Evolutionary conservation across 2,329 filamentous ascomycete species (phyloP), one percentile per base, ranked within the genome.

Genomic region (Laburnicola sp.): DNA sequence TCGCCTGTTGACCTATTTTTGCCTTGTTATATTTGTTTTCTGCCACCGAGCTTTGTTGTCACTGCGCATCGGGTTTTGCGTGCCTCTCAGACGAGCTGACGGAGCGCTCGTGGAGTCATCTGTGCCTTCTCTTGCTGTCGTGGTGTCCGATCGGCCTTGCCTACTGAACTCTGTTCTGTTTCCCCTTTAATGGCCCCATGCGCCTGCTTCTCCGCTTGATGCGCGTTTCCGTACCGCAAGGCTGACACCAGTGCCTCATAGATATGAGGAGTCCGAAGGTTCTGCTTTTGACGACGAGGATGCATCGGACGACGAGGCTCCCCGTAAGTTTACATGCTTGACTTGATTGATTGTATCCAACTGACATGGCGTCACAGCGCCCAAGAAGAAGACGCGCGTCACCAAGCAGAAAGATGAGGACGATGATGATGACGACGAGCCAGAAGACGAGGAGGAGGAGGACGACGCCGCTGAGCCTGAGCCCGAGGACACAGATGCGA

Each of bases 231-330:
- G 2, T 21, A 36, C 11, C 44, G 48, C 53, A 48, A 60, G 51
- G 54, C 64, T 68, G 58, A 65, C 63, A 32, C 16, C 16, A 43
- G 43, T 45, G 21, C 40, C 49, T 16, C 23, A 16, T 53, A 73
- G 71, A 61, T 73, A 72, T 50, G 65, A 66, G 36, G 70, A 72
- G 39, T 71, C 68, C 21, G 70, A 72, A 7, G 69, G 64, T 44
- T 72, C 69, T 35, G 64, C 68, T 49, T 72, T 70, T 50, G 70
- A 68, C 45, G 61, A 65, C 10, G 69, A 68, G 42, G 70, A 68
- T 21, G 70, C 68, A n/a, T 68, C 66, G 3, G 67, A 69, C 26
- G 69, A 63, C 6, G 66, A 67, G 48, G 71, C 64, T 46, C 69
- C 67, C 54, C 69, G 67, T 72, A 63, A 69, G 68, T 62, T 28